A percentile compares a stretch with the other conserved stretches of the same genome.
Conservation (phyloP, 164 flowering plant species). For the Dillenia suffruticosa region DNA sequence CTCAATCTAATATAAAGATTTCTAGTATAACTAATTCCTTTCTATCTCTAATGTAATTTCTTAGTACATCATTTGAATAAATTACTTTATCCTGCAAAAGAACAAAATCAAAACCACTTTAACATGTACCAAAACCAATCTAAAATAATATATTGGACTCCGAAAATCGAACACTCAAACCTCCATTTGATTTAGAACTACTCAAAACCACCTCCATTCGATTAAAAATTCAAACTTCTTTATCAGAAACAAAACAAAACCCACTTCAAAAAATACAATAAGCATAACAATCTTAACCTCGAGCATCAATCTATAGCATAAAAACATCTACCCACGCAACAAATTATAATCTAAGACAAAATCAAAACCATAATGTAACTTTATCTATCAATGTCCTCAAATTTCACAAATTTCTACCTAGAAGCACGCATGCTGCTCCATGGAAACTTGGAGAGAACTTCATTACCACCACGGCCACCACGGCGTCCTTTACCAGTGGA, state of each 20-base stretch:
- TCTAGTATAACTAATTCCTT: too few species aligned
- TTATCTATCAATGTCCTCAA: not conserved
- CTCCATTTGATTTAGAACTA: too few species aligned
- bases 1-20: too few species aligned
- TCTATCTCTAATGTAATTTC: too few species aligned
- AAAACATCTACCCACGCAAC: not conserved
- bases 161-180: too few species aligned
- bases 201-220: not conserved
- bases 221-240: not conserved
- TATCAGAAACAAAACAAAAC: not conserved
- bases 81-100: too few species aligned
- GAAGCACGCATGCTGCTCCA: constrained; percentile 57
- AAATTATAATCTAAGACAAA: not conserved
- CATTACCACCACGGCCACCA: constrained; percentile 9
- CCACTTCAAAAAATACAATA: not conserved
- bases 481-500: constrained; percentile 1
- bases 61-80: too few species aligned
- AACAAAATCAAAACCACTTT: too few species aligned
- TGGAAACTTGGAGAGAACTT: constrained; percentile 42
- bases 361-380: not conserved
- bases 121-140: too few species aligned
- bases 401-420: constrained; percentile 13
- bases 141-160: too few species aligned
- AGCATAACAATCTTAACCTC: not conserved
- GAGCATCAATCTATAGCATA: not conserved